Percentiles rank a stretch among this genome's conserved stretches.
Evolutionary conservation across 2,329 filamentous ascomycete species (phyloP).

Genomic region (Pyrenochaeta sp.): DNA sequence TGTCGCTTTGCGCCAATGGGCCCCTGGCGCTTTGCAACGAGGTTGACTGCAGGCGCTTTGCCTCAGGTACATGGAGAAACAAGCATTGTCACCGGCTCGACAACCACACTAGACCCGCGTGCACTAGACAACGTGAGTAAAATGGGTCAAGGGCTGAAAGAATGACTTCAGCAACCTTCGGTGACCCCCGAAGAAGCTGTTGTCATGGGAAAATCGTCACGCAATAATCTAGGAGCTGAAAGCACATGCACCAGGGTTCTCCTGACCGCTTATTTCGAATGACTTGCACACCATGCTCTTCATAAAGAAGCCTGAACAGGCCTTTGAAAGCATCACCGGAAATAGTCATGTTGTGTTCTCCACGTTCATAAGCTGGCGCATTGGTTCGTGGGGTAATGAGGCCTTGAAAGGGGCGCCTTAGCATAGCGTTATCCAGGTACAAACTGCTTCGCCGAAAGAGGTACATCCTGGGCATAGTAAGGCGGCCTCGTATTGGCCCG

Average conservation of each 20-base stretch:
- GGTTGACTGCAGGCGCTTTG: constrained; percentile 5
- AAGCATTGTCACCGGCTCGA: background rate
- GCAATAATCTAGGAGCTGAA: too few relatives aligned
- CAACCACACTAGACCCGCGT: background rate
- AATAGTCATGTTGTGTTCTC: background rate
- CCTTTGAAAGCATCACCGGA: background rate
- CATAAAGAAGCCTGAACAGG: background rate
- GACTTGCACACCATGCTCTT: background rate
- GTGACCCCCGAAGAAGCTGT: constrained; percentile 3
- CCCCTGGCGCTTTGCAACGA: constrained; percentile 2
- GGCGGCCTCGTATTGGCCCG: constrained; percentile 1
- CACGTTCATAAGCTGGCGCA: background rate
- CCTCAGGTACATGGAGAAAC: background rate
- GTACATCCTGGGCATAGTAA: background rate
- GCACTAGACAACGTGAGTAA: background rate
- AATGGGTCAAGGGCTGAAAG: background rate
- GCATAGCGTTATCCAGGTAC: too few relatives aligned
- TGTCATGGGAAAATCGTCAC: background rate
- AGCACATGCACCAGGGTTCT: too few relatives aligned
- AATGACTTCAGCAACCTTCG: too few relatives aligned
- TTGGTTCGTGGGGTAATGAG: background rate
- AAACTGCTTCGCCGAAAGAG: too few relatives aligned
- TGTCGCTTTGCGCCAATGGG: background rate
- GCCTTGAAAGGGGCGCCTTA: too few relatives aligned
- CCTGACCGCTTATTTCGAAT: background rate